Base-by-base conservation (phyloP, 805 yeast genomes). In the Gaillardinia entomophila region DNA sequence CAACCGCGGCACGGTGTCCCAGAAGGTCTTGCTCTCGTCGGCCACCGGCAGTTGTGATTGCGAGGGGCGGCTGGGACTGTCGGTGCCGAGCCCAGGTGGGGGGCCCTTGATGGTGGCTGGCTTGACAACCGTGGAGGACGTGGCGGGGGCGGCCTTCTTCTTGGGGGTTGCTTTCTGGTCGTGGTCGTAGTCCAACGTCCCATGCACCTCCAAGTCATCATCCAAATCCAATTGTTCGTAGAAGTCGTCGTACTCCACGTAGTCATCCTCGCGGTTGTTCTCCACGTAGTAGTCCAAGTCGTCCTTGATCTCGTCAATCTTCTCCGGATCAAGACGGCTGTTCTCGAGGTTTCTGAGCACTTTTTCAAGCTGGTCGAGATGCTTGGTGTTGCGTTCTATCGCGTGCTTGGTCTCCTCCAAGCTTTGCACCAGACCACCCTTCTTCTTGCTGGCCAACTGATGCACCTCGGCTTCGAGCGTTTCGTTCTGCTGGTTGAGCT, bases 261-360 rank as follows among this genome's bases (percentile, higher is more conserved):
- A 90, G 49, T 89, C 96, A 4, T 79, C 89, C 35, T 88, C 96
- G 57, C 83, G 92, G 52, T 90, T 90, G 41, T 87, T 83, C 46
- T 92, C 97, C 19, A 92, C 92, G 56, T 86, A 89, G 62, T 92
- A 90, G 45, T 76, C 84, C 54, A 90, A 83, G 55, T 90, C 97
- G 33, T 90, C 97, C 52, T 81, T 79, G 36, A 87, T 75, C 15
- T 71, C 80, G 46, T 80, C 80, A 7, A 90, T 77, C 32, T 75
- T 73, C 13, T 83, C 94, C 2, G 88, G 82, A 24, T 81, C 87
- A 41, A 92, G 60, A 65, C 66, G 59, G 65, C 66, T 59, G 55
- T 51, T 48, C 38, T 85, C 95, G 32, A 92, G 57, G 49, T 79
- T 67, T 41, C 89, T 73, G 42, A 89, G 63, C 27, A 90, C 77